Evolutionary conservation across 768 basidiomycete species (phyloP).

Genomic region (Xerocomellus intermedius): DNA sequence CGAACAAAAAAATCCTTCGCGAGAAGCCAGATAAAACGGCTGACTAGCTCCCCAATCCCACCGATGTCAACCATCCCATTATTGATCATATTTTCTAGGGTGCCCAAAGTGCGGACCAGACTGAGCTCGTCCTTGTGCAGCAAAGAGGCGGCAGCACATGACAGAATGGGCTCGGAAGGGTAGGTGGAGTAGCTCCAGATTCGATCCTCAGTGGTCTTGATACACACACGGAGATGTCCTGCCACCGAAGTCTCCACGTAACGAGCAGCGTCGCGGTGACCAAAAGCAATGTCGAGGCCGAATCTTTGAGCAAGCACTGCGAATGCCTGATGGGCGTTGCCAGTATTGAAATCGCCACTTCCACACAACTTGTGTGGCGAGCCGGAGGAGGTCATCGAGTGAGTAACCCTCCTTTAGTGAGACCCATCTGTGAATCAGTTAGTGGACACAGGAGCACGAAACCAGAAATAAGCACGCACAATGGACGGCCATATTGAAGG

Average conservation of each 20-base stretch:
- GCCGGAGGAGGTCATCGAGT: background rate
- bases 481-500: background rate
- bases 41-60: slow-evolving; percentile 4
- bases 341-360: no score
- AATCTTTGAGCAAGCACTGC: background rate
- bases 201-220: background rate
- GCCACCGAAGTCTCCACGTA: background rate
- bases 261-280: background rate
- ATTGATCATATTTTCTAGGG: background rate
- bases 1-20: slow-evolving; percentile 7
- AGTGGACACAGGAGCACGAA: background rate
- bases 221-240: background rate
- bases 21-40: slow-evolving; percentile 5
- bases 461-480: background rate
- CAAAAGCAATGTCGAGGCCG: background rate
- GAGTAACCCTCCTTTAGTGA: background rate
- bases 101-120: background rate
- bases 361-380: background rate
- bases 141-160: background rate
- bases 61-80: slow-evolving; percentile 1
- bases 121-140: background rate
- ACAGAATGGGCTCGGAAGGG: slow-evolving; percentile 7
- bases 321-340: background rate
- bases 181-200: slow-evolving; percentile 2
- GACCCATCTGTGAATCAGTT: background rate